Percentiles rank a stretch among this genome's conserved stretches.
Evolutionary conservation across 305 asterid species (phyloP).

Genomic region (Ilex paraguariensis): DNA sequence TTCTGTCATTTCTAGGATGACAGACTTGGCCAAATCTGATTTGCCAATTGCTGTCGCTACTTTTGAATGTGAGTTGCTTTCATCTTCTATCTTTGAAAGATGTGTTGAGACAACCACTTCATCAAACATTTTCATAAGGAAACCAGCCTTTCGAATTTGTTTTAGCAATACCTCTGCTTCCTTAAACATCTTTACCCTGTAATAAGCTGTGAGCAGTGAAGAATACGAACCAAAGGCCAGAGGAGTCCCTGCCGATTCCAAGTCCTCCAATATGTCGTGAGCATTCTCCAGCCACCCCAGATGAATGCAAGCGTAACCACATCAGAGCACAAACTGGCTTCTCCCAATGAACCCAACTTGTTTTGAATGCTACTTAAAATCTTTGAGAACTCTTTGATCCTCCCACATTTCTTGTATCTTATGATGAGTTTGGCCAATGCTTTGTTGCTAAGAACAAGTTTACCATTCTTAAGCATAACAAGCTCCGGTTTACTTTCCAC

Average conservation of each 20-base stretch:
- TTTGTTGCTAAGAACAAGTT: constrained; percentile 50
- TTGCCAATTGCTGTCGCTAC: constrained; percentile 7
- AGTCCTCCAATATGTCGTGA: constrained; percentile 84
- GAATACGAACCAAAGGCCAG: constrained; percentile 30
- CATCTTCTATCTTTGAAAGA: constrained; percentile 19
- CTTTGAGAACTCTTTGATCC: constrained; percentile 55
- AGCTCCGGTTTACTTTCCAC: constrained; percentile 36
- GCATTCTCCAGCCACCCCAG: constrained; percentile 89
- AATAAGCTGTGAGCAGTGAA: constrained; percentile 57
- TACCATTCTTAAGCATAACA: constrained; percentile 43
- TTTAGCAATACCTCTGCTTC: constrained; percentile 65
- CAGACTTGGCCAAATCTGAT: constrained; percentile 39
- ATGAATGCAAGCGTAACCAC: constrained; percentile 53
- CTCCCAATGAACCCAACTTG: constrained; percentile 26
- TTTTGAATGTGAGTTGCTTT: constrained; percentile 16
- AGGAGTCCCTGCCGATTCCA: constrained; percentile 40
- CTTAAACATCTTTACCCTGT: constrained; percentile 37
- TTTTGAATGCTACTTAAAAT: constrained; percentile 43
- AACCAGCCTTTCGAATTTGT: constrained; percentile 32
- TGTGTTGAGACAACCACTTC: constrained; percentile 11
- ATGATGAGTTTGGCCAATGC: constrained; percentile 56
- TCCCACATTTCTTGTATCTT: constrained; percentile 44
- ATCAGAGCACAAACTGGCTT: constrained; percentile 34
- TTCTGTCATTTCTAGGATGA: constrained; percentile 35
- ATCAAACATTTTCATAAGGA: constrained; percentile 12